Conservation (phyloP, 371 early-diverging fungal genomes). For the Mortierella sp. region DNA sequence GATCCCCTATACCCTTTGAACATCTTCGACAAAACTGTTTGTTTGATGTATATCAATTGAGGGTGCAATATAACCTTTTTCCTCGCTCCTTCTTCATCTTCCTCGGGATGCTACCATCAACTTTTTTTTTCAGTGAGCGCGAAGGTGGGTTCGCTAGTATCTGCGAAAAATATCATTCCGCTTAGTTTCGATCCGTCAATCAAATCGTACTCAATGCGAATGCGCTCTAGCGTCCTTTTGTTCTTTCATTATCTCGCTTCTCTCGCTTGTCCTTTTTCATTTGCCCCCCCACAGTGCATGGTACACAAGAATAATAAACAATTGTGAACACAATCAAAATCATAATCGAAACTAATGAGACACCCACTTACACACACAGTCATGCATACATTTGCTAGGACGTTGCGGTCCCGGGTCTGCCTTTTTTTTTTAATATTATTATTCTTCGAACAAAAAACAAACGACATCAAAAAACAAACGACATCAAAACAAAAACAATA, state of each 20-base stretch:
- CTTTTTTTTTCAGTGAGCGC: too few relatives aligned
- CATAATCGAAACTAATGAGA: not conserved
- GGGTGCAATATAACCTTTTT: not conserved
- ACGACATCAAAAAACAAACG: not conserved
- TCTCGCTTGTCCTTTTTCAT: not conserved
- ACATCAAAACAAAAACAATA: not conserved
- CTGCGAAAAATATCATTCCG: not conserved
- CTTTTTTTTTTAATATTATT: not conserved
- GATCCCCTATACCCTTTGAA: not conserved
- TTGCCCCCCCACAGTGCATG: not conserved
- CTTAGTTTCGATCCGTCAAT: not conserved
- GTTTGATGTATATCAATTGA: not conserved
- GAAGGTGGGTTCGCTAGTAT: too few relatives aligned
- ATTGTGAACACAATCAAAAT: not conserved
- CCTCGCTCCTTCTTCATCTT: not conserved
- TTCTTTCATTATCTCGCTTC: not conserved
- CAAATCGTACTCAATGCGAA: not conserved
- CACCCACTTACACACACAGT: not conserved
- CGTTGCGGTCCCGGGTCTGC: not conserved
- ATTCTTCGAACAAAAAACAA: too few relatives aligned
- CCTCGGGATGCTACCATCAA: not conserved
- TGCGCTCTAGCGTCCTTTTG: not conserved
- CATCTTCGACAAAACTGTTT: not conserved
- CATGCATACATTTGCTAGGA: not conserved
- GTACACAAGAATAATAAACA: not conserved